Percentiles rank a stretch among this genome's conserved stretches.
These are phyloP conservation scores for Coemansia sp. DNA, from an alignment of 192 early-diverging fungal species.

Conservation along the genomic window DNA sequence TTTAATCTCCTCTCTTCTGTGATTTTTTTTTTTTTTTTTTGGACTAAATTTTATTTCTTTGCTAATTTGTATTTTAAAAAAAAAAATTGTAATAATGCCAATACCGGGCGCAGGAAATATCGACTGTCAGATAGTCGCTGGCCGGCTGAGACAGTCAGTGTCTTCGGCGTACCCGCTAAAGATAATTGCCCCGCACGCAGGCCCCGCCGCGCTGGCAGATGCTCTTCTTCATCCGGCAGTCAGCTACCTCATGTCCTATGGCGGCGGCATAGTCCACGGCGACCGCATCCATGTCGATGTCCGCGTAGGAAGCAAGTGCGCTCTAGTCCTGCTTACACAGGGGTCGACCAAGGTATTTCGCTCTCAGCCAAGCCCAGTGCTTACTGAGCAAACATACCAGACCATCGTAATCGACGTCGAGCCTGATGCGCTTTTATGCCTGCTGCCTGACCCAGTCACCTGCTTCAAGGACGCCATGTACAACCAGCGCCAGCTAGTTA, in stretches of 20 bases:
- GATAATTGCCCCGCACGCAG: slow-evolving; percentile 49
- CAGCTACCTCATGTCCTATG: slow-evolving; percentile 69
- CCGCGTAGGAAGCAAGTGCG: slow-evolving; percentile 50
- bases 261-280: slow-evolving; percentile 77
- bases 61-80: not conserved
- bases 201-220: not conserved
- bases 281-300: slow-evolving; percentile 64
- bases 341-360: slow-evolving; percentile 86
- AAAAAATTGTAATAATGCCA: slow-evolving; percentile 32
- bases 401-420: slow-evolving; percentile 53
- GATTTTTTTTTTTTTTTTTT: too few species aligned
- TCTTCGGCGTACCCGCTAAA: slow-evolving; percentile 55
- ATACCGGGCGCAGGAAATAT: slow-evolving; percentile 39
- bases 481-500: slow-evolving; percentile 63
- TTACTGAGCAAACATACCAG: slow-evolving; percentile 48
- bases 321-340: slow-evolving; percentile 74
- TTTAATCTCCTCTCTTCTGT: not conserved
- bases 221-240: slow-evolving; percentile 22
- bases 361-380: slow-evolving; percentile 14
- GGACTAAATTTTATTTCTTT: not conserved
- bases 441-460: slow-evolving; percentile 80
- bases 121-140: slow-evolving; percentile 40
- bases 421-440: slow-evolving; percentile 50
- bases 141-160: slow-evolving; percentile 26
- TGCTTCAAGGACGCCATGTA: slow-evolving; percentile 70